Percentiles rank a stretch among this genome's conserved stretches.
phyloP scores from a whole-genome alignment of 2,329 filamentous ascomycete genomes.

The Pseudovirgaria hyperparasitica region DNA sequence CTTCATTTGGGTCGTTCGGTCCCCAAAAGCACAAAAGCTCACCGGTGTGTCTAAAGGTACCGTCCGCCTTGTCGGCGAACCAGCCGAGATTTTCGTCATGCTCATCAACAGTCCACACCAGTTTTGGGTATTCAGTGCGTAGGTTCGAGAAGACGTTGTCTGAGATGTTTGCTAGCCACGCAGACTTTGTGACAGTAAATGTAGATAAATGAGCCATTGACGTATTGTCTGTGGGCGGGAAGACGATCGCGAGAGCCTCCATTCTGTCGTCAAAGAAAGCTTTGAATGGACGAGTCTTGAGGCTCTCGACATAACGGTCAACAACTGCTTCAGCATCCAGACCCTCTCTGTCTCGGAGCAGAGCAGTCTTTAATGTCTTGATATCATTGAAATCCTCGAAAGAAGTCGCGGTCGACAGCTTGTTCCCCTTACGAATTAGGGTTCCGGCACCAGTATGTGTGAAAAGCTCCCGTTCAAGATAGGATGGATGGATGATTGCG shows the following conservation, averaged over 20 bases:
- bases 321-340: slow-evolving; percentile 73
- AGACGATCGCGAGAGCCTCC: slow-evolving; percentile 81
- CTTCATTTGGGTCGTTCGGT: slow-evolving; percentile 67
- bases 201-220: slow-evolving; percentile 74
- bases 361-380: slow-evolving; percentile 64
- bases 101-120: slow-evolving; percentile 93
- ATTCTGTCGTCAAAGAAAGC: slow-evolving; percentile 91
- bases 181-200: slow-evolving; percentile 84
- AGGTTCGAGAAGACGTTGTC: slow-evolving; percentile 91
- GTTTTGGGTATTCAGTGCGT: slow-evolving; percentile 82
- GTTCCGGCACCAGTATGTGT: slow-evolving; percentile 93
- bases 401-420: slow-evolving; percentile 61
- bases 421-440: slow-evolving; percentile 81
- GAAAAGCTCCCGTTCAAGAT: slow-evolving; percentile 92
- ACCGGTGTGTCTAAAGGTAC: slow-evolving; percentile 72
- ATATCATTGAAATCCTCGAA: slow-evolving; percentile 66
- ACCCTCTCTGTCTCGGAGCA: slow-evolving; percentile 70
- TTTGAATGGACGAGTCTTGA: slow-evolving; percentile 69
- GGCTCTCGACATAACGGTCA: slow-evolving; percentile 70
- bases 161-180: slow-evolving; percentile 87
- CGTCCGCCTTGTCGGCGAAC: slow-evolving; percentile 97
- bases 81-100: slow-evolving; percentile 94
- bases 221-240: slow-evolving; percentile 55
- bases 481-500: slow-evolving; percentile 92
- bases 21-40: slow-evolving; percentile 97